A percentile compares a stretch with the other conserved stretches of the same genome.
Conservation (phyloP, 2,329 filamentous ascomycete species). For the Cladophialophora immunda region DNA sequence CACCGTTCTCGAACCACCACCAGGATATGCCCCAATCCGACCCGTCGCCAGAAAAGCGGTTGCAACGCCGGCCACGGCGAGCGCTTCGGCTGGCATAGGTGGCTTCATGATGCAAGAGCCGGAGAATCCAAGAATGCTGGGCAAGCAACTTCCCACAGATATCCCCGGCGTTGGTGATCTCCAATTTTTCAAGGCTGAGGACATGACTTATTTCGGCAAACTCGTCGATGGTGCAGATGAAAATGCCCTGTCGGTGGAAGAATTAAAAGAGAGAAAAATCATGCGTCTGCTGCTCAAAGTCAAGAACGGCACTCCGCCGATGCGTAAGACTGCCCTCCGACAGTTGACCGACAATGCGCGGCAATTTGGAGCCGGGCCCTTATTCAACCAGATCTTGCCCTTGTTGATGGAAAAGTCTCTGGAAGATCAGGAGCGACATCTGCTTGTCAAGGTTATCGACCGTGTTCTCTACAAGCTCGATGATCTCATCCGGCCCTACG, state of each 20-base stretch:
- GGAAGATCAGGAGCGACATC: slow-evolving; percentile 96
- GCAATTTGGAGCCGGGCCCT: slow-evolving; percentile 89
- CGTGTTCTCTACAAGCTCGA: slow-evolving; percentile 98
- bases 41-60: slow-evolving; percentile 78
- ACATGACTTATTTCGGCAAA: slow-evolving; percentile 99
- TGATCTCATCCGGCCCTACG: slow-evolving; percentile 92
- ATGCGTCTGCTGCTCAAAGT: slow-evolving; percentile 97
- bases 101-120: slow-evolving; percentile 99
- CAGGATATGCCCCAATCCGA: slow-evolving; percentile 86
- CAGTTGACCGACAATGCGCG: slow-evolving; percentile 98
- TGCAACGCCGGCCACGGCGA: slow-evolving; percentile 73
- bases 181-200: slow-evolving; percentile 97
- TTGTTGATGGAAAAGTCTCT: slow-evolving; percentile 97
- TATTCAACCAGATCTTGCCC: slow-evolving; percentile 97
- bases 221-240: slow-evolving; percentile 94
- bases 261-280: slow-evolving; percentile 97
- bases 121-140: slow-evolving; percentile 80
- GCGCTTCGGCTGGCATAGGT: slow-evolving; percentile 66
- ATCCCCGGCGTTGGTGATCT: slow-evolving; percentile 95
- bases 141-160: slow-evolving; percentile 91
- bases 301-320: slow-evolving; percentile 98
- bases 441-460: slow-evolving; percentile 99
- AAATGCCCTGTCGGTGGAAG: slow-evolving; percentile 88
- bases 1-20: slow-evolving; percentile 87
- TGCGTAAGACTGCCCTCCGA: slow-evolving; percentile 96